Conservation (phyloP, 2,329 filamentous ascomycete genomes). For the Calonectria honghensis region DNA sequence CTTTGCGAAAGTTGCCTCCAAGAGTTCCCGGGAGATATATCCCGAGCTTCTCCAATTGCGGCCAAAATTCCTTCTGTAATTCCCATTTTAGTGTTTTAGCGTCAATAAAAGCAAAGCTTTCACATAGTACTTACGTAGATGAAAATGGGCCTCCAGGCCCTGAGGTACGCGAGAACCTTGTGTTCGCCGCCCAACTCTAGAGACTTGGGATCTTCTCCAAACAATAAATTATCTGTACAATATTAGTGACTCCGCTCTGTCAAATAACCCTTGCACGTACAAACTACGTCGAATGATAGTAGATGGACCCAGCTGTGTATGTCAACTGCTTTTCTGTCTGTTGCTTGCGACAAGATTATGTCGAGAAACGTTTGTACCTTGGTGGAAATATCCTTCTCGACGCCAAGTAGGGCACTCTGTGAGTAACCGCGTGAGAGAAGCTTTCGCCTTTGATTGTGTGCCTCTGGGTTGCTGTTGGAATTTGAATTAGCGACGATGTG, state of each 20-base stretch:
- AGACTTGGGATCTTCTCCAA: conserved; percentile 10
- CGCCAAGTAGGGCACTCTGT: background rate
- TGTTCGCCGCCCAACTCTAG: conserved; percentile 1
- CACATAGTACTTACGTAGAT: background rate
- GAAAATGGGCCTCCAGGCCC: conserved; percentile 10
- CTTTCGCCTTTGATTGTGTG: background rate
- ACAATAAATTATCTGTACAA: background rate
- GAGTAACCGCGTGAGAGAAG: background rate
- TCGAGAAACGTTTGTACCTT: conserved; percentile 8
- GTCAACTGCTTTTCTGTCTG: background rate
- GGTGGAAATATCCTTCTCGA: background rate
- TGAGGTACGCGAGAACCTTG: background rate
- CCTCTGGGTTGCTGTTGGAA: background rate
- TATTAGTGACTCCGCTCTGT: background rate
- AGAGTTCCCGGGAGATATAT: background rate
- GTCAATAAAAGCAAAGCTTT: background rate
- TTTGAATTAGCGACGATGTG: background rate
- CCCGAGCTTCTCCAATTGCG: background rate
- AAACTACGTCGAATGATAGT: background rate
- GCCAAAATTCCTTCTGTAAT: background rate
- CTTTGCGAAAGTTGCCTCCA: conserved; percentile 6
- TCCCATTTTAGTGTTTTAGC: background rate
- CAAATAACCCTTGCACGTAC: background rate
- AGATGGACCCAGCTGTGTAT: conserved; percentile 3
- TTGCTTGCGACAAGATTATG: background rate